These are phyloP conservation scores for Sambucus nigra DNA, from an alignment of 129 eudicot species.

Conservation along the genomic window DNA sequence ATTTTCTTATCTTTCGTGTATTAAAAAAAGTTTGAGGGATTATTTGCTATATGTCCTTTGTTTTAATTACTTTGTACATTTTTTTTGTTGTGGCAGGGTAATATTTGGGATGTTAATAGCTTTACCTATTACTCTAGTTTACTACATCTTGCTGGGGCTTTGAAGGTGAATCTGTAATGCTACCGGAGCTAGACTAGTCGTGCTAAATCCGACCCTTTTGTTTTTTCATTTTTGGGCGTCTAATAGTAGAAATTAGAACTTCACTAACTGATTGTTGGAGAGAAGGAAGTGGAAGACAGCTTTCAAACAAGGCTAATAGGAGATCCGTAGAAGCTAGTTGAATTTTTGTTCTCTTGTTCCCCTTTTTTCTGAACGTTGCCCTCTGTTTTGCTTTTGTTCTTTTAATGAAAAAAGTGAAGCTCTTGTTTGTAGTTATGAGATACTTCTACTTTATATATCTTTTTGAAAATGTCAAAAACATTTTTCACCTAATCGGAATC, in stretches of 20 bases:
- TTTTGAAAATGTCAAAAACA: conserved; percentile 3
- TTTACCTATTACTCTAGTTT: conserved; percentile 74
- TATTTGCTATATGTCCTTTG: neutral
- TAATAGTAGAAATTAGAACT: conserved; percentile 30
- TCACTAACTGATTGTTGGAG: conserved; percentile 22
- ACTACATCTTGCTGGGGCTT: conserved; percentile 81
- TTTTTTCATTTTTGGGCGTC: conserved; percentile 12
- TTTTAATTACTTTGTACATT: neutral
- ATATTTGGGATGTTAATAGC: conserved; percentile 90
- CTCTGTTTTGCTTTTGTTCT: conserved; percentile 2
- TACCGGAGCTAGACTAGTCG: conserved; percentile 4
- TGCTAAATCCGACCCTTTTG: conserved; percentile 17
- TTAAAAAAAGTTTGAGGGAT: too few species aligned
- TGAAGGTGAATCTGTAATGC: conserved; percentile 26
- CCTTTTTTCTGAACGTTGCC: neutral
- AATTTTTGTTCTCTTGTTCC: neutral
- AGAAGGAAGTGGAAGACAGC: conserved; percentile 5
- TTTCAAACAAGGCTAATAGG: neutral
- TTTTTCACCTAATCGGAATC: conserved; percentile 4
- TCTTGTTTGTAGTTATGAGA: neutral
- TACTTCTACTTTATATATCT: neutral
- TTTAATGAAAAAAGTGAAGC: conserved; percentile 10
- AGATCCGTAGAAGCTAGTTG: conserved; percentile 1
- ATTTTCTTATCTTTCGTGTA: too few species aligned
- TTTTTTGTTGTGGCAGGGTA: conserved; percentile 47